These are phyloP conservation scores for Croton setiger DNA, from an alignment of 441 rosid species.

Conservation along the genomic window DNA sequence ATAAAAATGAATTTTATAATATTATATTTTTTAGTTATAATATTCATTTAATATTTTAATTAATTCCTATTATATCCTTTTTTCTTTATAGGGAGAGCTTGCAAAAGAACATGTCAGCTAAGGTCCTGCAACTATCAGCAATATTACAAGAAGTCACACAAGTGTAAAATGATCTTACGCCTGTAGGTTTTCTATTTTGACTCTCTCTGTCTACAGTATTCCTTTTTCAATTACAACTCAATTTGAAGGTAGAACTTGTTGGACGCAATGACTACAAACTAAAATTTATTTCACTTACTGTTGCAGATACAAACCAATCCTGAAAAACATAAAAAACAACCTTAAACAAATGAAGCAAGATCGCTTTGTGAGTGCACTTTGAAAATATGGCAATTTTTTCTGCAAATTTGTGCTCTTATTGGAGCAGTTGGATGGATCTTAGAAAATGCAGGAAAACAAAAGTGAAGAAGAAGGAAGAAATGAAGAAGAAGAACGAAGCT, in stretches of 20 bases:
- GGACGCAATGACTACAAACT: background rate
- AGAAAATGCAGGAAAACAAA: no score
- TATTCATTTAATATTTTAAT: no score
- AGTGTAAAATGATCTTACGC: constrained; percentile 72
- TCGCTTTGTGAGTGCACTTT: constrained; percentile 47
- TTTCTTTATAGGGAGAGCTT: constrained; percentile 56
- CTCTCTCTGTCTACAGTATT: background rate
- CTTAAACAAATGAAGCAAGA: constrained; percentile 90
- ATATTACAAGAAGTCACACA: constrained; percentile 79
- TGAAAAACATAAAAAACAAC: constrained; percentile 74
- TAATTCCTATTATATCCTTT: no score
- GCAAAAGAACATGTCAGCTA: constrained; percentile 85
- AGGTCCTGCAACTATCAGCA: constrained; percentile 78
- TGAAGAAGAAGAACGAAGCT: no score
- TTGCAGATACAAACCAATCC: constrained; percentile 83
- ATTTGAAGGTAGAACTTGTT: background rate
- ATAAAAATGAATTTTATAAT: no score
- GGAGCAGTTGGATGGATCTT: no score
- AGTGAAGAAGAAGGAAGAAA: no score
- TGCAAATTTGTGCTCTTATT: background rate
- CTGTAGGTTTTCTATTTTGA: constrained; percentile 40
- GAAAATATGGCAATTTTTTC: constrained; percentile 17
- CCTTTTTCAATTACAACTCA: background rate
- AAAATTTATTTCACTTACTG: constrained; percentile 3
- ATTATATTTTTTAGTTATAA: no score